phyloP scores from a whole-genome alignment of 2,329 filamentous ascomycete genomes.

The Aspergillus fumigatiaffinis region DNA sequence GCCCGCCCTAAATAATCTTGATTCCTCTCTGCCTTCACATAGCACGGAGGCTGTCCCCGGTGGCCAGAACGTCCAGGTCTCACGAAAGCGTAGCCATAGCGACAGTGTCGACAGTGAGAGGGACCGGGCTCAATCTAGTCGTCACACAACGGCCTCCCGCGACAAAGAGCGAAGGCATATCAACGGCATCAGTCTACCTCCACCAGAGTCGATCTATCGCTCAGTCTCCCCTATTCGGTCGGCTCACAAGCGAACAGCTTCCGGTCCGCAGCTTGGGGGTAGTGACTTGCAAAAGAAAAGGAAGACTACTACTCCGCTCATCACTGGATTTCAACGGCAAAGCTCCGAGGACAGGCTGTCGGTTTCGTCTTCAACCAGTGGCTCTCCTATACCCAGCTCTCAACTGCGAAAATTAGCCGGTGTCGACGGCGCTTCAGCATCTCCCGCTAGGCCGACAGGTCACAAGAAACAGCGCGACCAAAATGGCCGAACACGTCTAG shows the following conservation, averaged over 20 bases:
- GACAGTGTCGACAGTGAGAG: conserved; percentile 31
- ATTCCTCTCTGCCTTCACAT: conserved; percentile 13
- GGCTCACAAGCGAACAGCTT: conserved; percentile 35
- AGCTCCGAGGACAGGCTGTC: conserved; percentile 45
- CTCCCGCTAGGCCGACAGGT: conserved; percentile 60
- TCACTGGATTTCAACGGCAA: conserved; percentile 40
- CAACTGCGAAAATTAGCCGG: conserved; percentile 41
- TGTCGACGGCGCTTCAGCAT: conserved; percentile 48
- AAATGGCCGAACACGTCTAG: conserved; percentile 84
- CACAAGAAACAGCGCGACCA: conserved; percentile 88
- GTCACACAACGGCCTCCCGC: conserved; percentile 15
- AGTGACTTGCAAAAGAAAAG: conserved; percentile 25
- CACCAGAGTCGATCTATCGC: conserved; percentile 29
- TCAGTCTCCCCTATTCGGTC: conserved; percentile 35
- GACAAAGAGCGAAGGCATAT: conserved; percentile 25
- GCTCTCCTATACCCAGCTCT: conserved; percentile 41
- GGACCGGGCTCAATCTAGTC: conserved; percentile 21
- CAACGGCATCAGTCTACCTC: conserved; percentile 24
- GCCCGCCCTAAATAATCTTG: conserved; percentile 20
- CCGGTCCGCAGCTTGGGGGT: conserved; percentile 28
- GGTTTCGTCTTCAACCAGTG: conserved; percentile 42
- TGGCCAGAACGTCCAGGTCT: conserved; percentile 18
- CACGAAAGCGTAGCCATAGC: conserved; percentile 37
- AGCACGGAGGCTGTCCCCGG: conserved; percentile 11
- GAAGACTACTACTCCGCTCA: conserved; percentile 39